Conservation (phyloP, 2,329 filamentous ascomycete species). For the Penicillium crustosum region DNA sequence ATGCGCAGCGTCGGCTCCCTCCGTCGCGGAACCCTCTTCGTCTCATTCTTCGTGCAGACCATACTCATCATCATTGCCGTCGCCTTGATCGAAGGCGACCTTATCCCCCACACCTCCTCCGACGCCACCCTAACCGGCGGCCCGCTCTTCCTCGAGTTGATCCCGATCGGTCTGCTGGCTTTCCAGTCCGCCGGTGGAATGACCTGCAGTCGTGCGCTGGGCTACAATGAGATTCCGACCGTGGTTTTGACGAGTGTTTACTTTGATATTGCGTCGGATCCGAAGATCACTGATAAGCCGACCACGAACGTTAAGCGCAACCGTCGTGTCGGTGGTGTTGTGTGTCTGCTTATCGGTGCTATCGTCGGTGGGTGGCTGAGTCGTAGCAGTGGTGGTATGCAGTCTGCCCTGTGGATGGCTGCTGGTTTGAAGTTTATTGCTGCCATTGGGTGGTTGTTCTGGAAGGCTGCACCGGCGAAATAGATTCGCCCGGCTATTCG, state of each 20-base stretch:
- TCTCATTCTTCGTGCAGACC: slow-evolving; percentile 44
- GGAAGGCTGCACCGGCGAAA: slow-evolving; percentile 31
- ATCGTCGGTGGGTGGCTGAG: slow-evolving; percentile 47
- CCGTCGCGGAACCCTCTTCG: slow-evolving; percentile 39
- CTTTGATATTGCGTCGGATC: slow-evolving; percentile 47
- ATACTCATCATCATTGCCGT: slow-evolving; percentile 43
- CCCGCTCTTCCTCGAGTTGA: slow-evolving; percentile 40
- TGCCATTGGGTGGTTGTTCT: slow-evolving; percentile 40
- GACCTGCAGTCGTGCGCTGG: slow-evolving; percentile 43
- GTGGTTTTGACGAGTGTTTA: slow-evolving; percentile 50
- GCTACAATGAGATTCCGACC: slow-evolving; percentile 47
- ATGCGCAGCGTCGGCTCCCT: slow-evolving; percentile 39
- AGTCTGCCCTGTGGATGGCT: slow-evolving; percentile 45
- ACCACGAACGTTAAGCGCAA: slow-evolving; percentile 42
- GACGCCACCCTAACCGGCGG: slow-evolving; percentile 27
- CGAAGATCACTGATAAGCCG: slow-evolving; percentile 35
- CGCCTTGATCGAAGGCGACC: slow-evolving; percentile 38
- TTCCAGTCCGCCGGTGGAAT: slow-evolving; percentile 49
- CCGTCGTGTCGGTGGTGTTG: slow-evolving; percentile 40
- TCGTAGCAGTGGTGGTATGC: slow-evolving; percentile 44
- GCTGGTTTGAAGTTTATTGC: slow-evolving; percentile 43
- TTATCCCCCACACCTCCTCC: slow-evolving; percentile 37
- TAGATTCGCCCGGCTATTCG: slow-evolving; percentile 7
- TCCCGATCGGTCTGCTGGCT: slow-evolving; percentile 45
- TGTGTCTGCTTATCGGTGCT: slow-evolving; percentile 41